Evolutionary conservation across 345 rosid genomes (phyloP).

Genomic region (Crucihimalaya himalaica): DNA sequence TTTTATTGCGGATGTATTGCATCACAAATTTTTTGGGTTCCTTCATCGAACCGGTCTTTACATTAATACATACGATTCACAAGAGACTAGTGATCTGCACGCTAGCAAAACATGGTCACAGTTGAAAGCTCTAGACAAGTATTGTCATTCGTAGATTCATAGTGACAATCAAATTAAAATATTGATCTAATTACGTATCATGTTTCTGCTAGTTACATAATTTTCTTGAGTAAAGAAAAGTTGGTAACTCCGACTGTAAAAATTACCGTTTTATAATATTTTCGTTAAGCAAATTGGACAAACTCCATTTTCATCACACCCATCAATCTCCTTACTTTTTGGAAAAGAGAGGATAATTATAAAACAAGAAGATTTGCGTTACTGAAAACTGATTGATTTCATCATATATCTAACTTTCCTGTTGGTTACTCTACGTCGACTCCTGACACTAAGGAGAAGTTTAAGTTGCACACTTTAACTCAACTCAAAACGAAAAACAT

Average conservation of each 20-base stretch:
- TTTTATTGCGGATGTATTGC: neutral
- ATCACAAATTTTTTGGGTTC: neutral
- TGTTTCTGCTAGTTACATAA: neutral
- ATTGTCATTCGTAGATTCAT: neutral
- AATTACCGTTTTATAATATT: neutral
- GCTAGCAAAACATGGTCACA: neutral
- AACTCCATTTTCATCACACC: neutral
- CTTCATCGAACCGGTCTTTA: neutral
- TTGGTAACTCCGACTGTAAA: too few species aligned
- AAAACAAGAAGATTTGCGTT: neutral
- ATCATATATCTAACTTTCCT: conserved; percentile 27
- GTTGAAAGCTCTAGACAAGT: neutral
- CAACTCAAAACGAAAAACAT: neutral
- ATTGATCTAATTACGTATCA: neutral
- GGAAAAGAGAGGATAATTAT: neutral
- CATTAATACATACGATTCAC: neutral
- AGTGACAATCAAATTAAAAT: neutral
- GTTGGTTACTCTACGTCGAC: conserved; percentile 18
- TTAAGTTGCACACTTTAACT: neutral
- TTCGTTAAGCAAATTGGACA: neutral
- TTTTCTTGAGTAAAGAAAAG: too few species aligned
- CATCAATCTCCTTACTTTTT: neutral
- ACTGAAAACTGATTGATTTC: conserved; percentile 3
- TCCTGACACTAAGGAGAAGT: conserved; percentile 24
- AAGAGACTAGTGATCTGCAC: neutral